Conservation (phyloP, 768 basidiomycete genomes). For the Lyophyllum atratum region DNA sequence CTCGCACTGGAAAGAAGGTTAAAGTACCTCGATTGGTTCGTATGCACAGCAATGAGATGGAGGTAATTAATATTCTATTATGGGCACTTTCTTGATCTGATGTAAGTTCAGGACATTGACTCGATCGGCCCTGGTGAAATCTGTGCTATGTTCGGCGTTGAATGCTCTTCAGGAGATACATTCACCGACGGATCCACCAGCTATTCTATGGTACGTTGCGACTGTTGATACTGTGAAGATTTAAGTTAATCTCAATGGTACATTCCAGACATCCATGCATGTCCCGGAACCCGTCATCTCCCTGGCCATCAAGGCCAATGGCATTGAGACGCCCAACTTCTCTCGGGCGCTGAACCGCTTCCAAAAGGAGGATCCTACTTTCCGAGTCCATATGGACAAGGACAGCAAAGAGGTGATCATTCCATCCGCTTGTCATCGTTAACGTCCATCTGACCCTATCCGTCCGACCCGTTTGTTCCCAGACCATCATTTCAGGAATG, state of each 20-base stretch:
- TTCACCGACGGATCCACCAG: conserved; percentile 91
- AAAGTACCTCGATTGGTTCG: conserved; percentile 95
- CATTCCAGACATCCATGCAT: conserved; percentile 87
- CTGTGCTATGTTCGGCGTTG: conserved; percentile 98
- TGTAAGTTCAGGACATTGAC: conserved; percentile 74
- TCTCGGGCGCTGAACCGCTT: conserved; percentile 96
- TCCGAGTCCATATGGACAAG: conserved; percentile 92
- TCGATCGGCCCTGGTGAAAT: conserved; percentile 97
- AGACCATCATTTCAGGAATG: conserved; percentile 99
- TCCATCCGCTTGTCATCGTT: not conserved
- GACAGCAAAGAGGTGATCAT: conserved; percentile 88
- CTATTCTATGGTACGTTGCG: conserved; percentile 82
- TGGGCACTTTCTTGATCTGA: not conserved
- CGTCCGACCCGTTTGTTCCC: too few species aligned
- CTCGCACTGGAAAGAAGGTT: conserved; percentile 93
- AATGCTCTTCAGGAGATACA: conserved; percentile 97
- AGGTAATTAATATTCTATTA: conserved; percentile 50
- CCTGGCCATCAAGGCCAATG: conserved; percentile 87
- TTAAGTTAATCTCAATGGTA: conserved; percentile 2
- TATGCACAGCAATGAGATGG: conserved; percentile 99
- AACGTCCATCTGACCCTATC: not conserved
- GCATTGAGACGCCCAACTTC: conserved; percentile 94
- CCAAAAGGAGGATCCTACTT: conserved; percentile 98
- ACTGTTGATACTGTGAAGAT: not conserved
- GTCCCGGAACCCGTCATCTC: conserved; percentile 99